Base-by-base conservation (phyloP, 495 filamentous ascomycete genomes). In the Tirmania nivea region DNA sequence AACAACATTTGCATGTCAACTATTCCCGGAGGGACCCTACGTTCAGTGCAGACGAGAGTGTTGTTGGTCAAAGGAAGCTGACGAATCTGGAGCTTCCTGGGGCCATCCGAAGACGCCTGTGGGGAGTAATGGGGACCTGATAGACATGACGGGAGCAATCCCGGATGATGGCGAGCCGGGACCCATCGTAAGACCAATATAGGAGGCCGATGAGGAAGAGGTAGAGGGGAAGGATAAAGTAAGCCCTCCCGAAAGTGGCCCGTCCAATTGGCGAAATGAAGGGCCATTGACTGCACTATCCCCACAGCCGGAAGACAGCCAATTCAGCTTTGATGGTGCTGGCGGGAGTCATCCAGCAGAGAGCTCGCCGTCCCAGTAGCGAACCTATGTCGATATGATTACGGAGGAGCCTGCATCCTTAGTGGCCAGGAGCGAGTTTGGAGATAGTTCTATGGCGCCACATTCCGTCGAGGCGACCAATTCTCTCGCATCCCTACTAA, bases 401-500 rank as follows among this genome's bases (percentile, higher is more conserved):
- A 50, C 17, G 12, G 58, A 60, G 34, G 59, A 61, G 34, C 59
- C 55, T 16, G 54, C 55, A n/a, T 55, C 60, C 10, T 50, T 59
- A 9, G 52, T 21, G 10, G 19, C 39, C 21, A 50, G 54, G 0
- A 63, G 61, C 54, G 57, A 60, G 21, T 50, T 51, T 25, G 52
- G 47, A 37, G 19, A 35, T n/a, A 59, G 61, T 52, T 64, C 61
- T 37, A 20, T 58, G 21, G 61, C 52, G 10, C 19, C 55, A 45
- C 53, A 55, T 16, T 64, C 56, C 35, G 36, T 60, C 6, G 60
- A 63, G 49, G 61, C 58, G 31, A 55, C 57, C 21, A 63, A 64
- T 57, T 64, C 62, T 47, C 57, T 61, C 53, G 62, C 61, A 56
- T 61, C 61, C 51, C 61, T 64, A 49, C 53, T 64, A 55, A 63